Conservation (phyloP, 306 rosid species). For the Prunus kanzakura region DNA sequence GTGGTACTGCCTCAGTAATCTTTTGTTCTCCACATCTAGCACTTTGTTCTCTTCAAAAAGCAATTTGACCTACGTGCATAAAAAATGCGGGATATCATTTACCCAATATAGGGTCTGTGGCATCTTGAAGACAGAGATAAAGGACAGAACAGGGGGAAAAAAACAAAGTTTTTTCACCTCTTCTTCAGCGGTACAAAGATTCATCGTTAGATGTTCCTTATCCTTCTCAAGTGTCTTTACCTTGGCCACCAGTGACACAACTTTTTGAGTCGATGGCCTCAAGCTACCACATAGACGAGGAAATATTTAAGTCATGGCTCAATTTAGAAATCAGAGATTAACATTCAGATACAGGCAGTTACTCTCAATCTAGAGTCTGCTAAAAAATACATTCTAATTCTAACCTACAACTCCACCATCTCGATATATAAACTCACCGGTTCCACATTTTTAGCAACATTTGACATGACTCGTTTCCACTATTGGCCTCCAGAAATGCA, state of each 20-base stretch:
- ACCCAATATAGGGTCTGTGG: not conserved
- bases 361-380: not conserved
- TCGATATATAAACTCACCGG: conserved; percentile 41
- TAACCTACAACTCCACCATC: not conserved
- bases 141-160: not conserved
- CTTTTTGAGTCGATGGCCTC: conserved; percentile 58
- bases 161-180: conserved; percentile 53
- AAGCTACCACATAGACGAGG: conserved; percentile 45
- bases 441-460: conserved; percentile 67
- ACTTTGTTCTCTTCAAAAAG: conserved; percentile 64
- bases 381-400: not conserved
- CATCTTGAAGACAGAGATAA: not conserved
- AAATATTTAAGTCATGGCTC: not conserved
- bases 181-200: conserved; percentile 86
- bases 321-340: conserved; percentile 2
- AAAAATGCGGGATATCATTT: not conserved
- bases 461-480: conserved; percentile 51
- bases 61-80: conserved; percentile 57
- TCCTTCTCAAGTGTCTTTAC: conserved; percentile 66
- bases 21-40: conserved; percentile 62
- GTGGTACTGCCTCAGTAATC: conserved; percentile 37
- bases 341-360: conserved; percentile 4
- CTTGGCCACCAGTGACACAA: conserved; percentile 62
- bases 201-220: conserved; percentile 68
- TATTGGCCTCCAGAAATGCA: conserved; percentile 60